These are phyloP conservation scores for Hysterium pulicare DNA, from an alignment of 2,329 filamentous ascomycete species.

Conservation along the genomic window DNA sequence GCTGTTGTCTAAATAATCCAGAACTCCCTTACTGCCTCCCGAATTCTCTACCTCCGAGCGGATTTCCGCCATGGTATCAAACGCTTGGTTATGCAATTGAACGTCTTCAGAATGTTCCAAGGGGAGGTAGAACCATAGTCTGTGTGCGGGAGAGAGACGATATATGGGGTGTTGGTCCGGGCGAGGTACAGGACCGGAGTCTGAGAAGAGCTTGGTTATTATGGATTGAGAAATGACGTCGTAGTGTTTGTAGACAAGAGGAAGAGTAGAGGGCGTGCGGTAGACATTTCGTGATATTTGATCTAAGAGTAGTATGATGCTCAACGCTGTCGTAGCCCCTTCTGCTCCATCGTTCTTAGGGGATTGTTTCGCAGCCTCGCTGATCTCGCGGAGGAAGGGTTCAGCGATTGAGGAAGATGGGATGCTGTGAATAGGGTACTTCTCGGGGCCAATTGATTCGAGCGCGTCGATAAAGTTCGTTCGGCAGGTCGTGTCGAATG, in stretches of 20 bases:
- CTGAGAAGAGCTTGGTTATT: conserved; percentile 34
- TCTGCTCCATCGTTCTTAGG: conserved; percentile 19
- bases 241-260: conserved; percentile 53
- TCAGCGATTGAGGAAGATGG: conserved; percentile 20
- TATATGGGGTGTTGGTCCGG: conserved; percentile 29
- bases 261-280: conserved; percentile 45
- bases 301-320: conserved; percentile 57
- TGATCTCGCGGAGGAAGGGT: conserved; percentile 38
- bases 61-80: conserved; percentile 30
- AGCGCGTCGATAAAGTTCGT: conserved; percentile 34
- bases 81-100: conserved; percentile 42
- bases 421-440: conserved; percentile 24
- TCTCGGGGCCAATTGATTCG: conserved; percentile 35
- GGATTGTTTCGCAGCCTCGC: conserved; percentile 11
- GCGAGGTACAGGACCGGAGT: conserved; percentile 15
- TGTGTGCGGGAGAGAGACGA: conserved; percentile 34
- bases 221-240: conserved; percentile 54
- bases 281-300: conserved; percentile 62
- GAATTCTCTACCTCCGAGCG: conserved; percentile 29
- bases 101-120: conserved; percentile 58
- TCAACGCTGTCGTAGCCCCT: conserved; percentile 41
- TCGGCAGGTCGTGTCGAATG: conserved; percentile 37
- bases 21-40: conserved; percentile 23
- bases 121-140: conserved; percentile 59
- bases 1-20: conserved; percentile 25